A percentile compares a stretch with the other conserved stretches of the same genome.
These are phyloP conservation scores for Trifolium subterraneum DNA, from an alignment of 306 rosid genomes.

Conservation along the genomic window DNA sequence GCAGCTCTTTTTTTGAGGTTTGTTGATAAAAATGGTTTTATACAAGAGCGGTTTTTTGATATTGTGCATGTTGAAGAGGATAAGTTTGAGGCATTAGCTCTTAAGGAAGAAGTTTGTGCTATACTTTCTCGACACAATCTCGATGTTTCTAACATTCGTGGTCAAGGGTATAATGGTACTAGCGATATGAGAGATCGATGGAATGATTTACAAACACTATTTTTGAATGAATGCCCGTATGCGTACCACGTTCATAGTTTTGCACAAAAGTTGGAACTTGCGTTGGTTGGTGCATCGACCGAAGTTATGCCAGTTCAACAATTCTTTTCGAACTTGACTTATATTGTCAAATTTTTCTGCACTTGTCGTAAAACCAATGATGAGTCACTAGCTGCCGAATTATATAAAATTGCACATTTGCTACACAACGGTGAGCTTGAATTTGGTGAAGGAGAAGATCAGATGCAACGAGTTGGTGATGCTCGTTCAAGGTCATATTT, in stretches of 20 bases:
- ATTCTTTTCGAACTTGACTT: not conserved
- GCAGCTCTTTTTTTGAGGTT: not conserved
- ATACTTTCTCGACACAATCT: not conserved
- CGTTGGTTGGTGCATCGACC: not conserved
- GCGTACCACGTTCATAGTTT: not conserved
- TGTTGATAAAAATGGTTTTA: not conserved
- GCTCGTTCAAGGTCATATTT: not conserved
- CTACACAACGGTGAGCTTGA: not conserved
- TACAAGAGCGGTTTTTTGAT: not conserved
- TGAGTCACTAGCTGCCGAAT: not conserved
- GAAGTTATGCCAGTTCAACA: not conserved
- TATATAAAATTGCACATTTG: not conserved
- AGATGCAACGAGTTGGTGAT: not conserved
- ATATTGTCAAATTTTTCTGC: not conserved
- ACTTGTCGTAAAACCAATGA: not conserved
- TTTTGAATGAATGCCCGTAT: not conserved
- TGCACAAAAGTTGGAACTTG: not conserved
- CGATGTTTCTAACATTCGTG: not conserved
- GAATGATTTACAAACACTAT: not conserved
- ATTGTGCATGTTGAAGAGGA: not conserved
- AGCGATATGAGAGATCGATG: not conserved
- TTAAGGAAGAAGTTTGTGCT: not conserved
- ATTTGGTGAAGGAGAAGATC: not conserved
- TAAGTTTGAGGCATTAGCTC: not conserved
- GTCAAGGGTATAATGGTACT: not conserved